Percentiles rank a stretch among this genome's conserved stretches.
These are phyloP conservation scores for Penicillium sp. DNA, from an alignment of 2,329 filamentous ascomycete species.

Conservation along the genomic window DNA sequence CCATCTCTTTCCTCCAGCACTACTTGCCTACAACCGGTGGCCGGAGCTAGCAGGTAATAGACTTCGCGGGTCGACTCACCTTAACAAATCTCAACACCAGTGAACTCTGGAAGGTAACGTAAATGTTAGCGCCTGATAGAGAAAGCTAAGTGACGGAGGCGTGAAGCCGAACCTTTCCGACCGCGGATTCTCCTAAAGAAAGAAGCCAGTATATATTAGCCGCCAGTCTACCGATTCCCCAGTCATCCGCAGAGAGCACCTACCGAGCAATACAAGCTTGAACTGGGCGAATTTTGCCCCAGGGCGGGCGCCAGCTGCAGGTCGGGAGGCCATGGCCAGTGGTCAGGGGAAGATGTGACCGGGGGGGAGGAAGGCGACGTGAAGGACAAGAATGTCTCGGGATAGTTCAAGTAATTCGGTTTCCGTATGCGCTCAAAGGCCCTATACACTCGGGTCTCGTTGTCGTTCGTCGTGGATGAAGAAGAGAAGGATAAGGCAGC, in stretches of 20 bases:
- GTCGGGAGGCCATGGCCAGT: conserved; percentile 78
- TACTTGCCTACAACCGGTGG: background rate
- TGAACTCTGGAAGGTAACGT: conserved; percentile 70
- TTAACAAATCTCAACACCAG: conserved; percentile 98
- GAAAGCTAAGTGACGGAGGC: conserved; percentile 10
- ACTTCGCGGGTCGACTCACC: conserved; percentile 55
- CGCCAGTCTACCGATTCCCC: background rate
- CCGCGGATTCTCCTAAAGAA: conserved; percentile 85
- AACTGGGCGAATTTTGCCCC: conserved; percentile 94
- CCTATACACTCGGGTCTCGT: background rate
- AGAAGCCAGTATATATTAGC: conserved; percentile 22
- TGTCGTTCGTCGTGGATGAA: conserved; percentile 12
- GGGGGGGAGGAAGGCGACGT: conserved; percentile 6
- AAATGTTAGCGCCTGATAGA: conserved; percentile 32
- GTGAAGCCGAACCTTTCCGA: conserved; percentile 76
- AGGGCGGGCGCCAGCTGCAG: conserved; percentile 68
- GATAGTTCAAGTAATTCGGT: background rate
- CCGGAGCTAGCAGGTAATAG: background rate
- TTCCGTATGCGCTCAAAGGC: background rate
- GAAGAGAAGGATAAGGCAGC: conserved; percentile 26
- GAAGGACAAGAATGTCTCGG: background rate
- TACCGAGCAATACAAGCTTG: conserved; percentile 96
- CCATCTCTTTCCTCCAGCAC: background rate
- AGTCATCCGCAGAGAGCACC: conserved; percentile 34
- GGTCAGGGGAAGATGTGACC: conserved; percentile 18